These are phyloP conservation scores for Teratosphaeria destructans DNA, from an alignment of 2,329 filamentous ascomycete species.

Conservation along the genomic window DNA sequence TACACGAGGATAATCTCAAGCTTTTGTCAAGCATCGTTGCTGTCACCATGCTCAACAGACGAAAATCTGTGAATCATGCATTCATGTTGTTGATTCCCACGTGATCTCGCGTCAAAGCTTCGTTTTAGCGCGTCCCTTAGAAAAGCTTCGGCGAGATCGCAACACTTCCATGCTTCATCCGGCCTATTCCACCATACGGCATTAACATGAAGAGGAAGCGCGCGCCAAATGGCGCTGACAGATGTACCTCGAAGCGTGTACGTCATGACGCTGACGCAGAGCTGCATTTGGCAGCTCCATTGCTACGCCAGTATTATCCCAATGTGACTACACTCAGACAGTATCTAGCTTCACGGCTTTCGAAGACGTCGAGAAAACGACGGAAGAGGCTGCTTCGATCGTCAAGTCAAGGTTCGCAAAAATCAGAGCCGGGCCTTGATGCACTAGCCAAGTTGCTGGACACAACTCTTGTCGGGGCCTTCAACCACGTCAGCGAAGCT, in stretches of 20 bases:
- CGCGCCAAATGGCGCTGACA: background rate
- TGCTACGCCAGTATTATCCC: slow-evolving; percentile 11
- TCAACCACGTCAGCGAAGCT: slow-evolving; percentile 37
- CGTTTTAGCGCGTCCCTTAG: no score
- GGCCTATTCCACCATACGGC: background rate
- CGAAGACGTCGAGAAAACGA: slow-evolving; percentile 7
- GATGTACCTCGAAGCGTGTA: background rate
- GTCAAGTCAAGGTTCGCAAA: background rate
- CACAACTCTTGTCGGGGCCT: slow-evolving; percentile 54
- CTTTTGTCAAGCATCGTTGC: no score
- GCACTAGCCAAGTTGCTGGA: slow-evolving; percentile 54
- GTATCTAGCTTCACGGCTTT: slow-evolving; percentile 6
- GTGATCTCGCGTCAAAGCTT: no score
- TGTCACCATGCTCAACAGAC: no score
- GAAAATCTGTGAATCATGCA: no score
- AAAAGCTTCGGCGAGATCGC: background rate
- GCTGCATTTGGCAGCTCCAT: slow-evolving; percentile 2
- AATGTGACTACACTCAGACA: slow-evolving; percentile 8
- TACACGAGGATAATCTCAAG: background rate
- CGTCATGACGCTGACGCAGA: background rate
- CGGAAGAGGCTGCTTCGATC: slow-evolving; percentile 7
- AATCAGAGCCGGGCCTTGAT: background rate
- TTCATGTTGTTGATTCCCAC: no score
- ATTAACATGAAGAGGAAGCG: slow-evolving; percentile 7
- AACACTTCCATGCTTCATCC: background rate